Base-by-base conservation (phyloP, 371 early-diverging fungal species). In the Actinomortierella ambigua region DNA sequence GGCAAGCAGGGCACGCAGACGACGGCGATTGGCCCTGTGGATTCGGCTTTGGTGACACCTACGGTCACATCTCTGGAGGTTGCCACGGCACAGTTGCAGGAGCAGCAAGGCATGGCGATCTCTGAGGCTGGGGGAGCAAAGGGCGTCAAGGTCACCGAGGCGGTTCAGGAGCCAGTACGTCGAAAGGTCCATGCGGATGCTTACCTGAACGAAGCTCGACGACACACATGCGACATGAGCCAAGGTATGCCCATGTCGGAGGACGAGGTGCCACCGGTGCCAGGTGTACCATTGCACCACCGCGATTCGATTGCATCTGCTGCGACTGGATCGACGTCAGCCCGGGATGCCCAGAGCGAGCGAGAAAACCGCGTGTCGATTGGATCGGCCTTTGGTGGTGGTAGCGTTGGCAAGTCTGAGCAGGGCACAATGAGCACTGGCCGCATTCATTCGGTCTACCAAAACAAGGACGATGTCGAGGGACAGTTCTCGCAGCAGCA, bases 171-270 rank as follows among this genome's bases (percentile, higher is more conserved):
- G 26, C 66, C 69, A 17, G 52, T 53, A 39, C 57, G 57, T 17
- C 57, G 52, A n/a, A 27, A 28, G 17, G 20, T 42, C 14, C 34
- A 42, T 13, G 46, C 51, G 15, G 55, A 50, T 54, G 40, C 66
- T n/a, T 42, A 63, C 13, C 11, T 46, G 20, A 62, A 61, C 11
- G 68, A 68, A 2, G 65, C 53, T 27, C 68, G 69, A 34, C 68
- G 66, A 13, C 69, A 70, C 29, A 68, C 78, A 1, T 75, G 75
- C 42, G 75, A 76, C 28, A 50, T 75, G 64, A 71, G 66, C 26
- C 61, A 68, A 34, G 34, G 34, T 34, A 34, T 34, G 34, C 11
- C 34, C 7, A 34, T 34, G 34, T 34, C 34, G 34, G 34, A 11
- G 7, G 34, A 34, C 34, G 34, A 52, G 20, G 41, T 52, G 23